Percentiles rank a stretch among this genome's conserved stretches.
phyloP scores from a whole-genome alignment of 805 yeast species.

The Kluyveromyces wickerhamii region DNA sequence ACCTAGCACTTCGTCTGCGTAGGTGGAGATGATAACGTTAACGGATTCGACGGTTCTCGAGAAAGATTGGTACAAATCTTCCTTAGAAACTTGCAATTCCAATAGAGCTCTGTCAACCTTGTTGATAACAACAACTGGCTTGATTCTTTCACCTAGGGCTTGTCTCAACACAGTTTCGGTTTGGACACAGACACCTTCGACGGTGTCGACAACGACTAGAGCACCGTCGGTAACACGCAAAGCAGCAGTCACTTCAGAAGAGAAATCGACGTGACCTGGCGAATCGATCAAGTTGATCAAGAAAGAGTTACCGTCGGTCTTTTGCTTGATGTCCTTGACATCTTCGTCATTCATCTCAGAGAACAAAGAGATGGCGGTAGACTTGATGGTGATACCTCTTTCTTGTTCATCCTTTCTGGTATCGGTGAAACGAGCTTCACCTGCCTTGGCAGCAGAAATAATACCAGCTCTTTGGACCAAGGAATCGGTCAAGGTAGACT shows the following conservation, averaged over 20 bases:
- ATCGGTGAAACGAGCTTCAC: constrained; percentile 99
- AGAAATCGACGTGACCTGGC: constrained; percentile 99
- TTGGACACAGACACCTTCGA: constrained; percentile 99
- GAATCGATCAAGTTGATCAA: constrained; percentile 98
- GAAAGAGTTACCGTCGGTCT: constrained; percentile 84
- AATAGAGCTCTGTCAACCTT: constrained; percentile 99
- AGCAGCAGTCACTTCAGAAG: constrained; percentile 99
- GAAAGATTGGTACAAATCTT: constrained; percentile 97
- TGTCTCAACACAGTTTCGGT: constrained; percentile 99
- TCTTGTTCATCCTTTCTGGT: constrained; percentile 99
- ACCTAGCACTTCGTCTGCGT: constrained; percentile 84
- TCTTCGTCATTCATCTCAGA: constrained; percentile 75
- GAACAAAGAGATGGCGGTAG: constrained; percentile 95
- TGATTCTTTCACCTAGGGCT: constrained; percentile 98
- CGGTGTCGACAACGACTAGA: constrained; percentile 96
- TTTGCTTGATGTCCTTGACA: constrained; percentile 83
- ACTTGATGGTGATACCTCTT: constrained; percentile 99
- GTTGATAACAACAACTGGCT: constrained; percentile 98
- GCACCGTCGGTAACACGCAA: constrained; percentile 99
- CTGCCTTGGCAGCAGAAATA: constrained; percentile 98
- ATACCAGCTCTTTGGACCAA: constrained; percentile 99
- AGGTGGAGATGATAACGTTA: constrained; percentile 95
- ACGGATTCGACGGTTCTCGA: constrained; percentile 99
- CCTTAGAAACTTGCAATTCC: constrained; percentile 98
- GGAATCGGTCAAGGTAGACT: constrained; percentile 98